Percentiles rank a stretch among this genome's conserved stretches.
Evolutionary conservation across 2,329 filamentous ascomycete genomes (phyloP).

Genomic region (Myotisia sp.): DNA sequence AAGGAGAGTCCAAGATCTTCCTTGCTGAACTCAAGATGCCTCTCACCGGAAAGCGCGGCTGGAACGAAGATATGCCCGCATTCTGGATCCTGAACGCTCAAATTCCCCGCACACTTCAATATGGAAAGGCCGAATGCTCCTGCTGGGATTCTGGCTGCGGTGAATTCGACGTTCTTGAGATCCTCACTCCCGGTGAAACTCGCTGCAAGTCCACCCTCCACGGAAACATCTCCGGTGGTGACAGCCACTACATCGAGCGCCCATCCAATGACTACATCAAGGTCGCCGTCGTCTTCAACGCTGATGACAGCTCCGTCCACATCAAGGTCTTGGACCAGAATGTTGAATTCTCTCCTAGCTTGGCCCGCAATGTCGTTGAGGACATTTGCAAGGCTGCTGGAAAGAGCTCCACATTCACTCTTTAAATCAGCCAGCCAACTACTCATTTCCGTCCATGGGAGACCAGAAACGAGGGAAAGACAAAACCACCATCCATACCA

Average conservation of each 20-base stretch:
- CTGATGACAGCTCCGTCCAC: constrained; percentile 37
- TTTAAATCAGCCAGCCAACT: too few species aligned
- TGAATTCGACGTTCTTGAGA: constrained; percentile 63
- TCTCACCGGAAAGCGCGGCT: constrained; percentile 35
- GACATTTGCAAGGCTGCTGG: constrained; percentile 6
- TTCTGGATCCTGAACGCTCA: constrained; percentile 63
- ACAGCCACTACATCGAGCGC: constrained; percentile 57
- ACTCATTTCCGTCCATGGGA: too few species aligned
- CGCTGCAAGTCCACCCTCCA: constrained; percentile 60
- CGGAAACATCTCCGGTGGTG: constrained; percentile 42
- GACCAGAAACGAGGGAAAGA: too few species aligned
- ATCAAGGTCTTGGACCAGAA: constrained; percentile 40
- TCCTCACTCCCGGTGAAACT: constrained; percentile 49
- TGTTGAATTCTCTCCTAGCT: constrained; percentile 13
- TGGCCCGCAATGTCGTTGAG: constrained; percentile 8
- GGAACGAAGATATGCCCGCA: constrained; percentile 54
- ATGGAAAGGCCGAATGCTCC: constrained; percentile 48
- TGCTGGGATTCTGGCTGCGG: constrained; percentile 60
- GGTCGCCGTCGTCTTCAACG: constrained; percentile 49
- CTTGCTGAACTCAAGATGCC: constrained; percentile 64
- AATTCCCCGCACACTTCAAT: constrained; percentile 57
- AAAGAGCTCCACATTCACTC: constrained; percentile 10
- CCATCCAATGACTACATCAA: constrained; percentile 47
- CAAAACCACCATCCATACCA: too few species aligned
- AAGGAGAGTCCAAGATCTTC: constrained; percentile 56